phyloP scores from a whole-genome alignment of 2,329 filamentous ascomycete species.

The Apiospora phragmitis region DNA sequence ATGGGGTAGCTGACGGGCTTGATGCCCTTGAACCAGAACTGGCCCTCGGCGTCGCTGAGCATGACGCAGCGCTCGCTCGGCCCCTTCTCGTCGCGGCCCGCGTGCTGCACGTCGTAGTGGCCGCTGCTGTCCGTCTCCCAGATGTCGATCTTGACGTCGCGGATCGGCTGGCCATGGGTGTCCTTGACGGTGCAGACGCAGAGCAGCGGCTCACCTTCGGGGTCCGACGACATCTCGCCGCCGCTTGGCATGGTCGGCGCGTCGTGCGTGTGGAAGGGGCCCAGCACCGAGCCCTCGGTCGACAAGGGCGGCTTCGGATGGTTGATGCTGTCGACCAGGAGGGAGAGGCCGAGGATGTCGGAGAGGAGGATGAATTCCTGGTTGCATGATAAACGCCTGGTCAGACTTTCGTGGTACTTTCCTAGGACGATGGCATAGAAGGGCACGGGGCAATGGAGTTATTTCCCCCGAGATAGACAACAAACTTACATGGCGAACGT shows the following conservation, averaged over 20 bases:
- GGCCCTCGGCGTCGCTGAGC: slow-evolving; percentile 67
- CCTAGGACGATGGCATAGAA: neutral
- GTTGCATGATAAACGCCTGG: neutral
- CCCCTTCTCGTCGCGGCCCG: slow-evolving; percentile 49
- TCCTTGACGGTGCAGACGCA: slow-evolving; percentile 74
- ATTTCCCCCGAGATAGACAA: neutral
- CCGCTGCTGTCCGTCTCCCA: slow-evolving; percentile 85
- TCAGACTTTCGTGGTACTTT: neutral
- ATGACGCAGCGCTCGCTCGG: slow-evolving; percentile 75
- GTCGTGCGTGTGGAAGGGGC: slow-evolving; percentile 82
- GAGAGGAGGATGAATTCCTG: slow-evolving; percentile 81
- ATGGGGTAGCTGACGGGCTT: slow-evolving; percentile 85
- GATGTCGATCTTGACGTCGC: slow-evolving; percentile 72
- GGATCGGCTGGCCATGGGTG: slow-evolving; percentile 60
- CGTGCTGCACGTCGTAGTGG: slow-evolving; percentile 79
- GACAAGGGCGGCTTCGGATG: slow-evolving; percentile 71
- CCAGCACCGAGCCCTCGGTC: slow-evolving; percentile 79
- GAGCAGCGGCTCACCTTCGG: slow-evolving; percentile 67
- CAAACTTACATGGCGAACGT: slow-evolving; percentile 66
- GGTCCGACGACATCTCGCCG: slow-evolving; percentile 65
- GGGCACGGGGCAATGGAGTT: neutral
- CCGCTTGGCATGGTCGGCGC: slow-evolving; percentile 60
- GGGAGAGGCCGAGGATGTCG: slow-evolving; percentile 75
- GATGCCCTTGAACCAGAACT: slow-evolving; percentile 84
- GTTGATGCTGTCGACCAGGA: slow-evolving; percentile 80